A percentile compares a stretch with the other conserved stretches of the same genome.
phyloP scores from a whole-genome alignment of 2,329 filamentous ascomycete species.

The Curvularia spicifera region DNA sequence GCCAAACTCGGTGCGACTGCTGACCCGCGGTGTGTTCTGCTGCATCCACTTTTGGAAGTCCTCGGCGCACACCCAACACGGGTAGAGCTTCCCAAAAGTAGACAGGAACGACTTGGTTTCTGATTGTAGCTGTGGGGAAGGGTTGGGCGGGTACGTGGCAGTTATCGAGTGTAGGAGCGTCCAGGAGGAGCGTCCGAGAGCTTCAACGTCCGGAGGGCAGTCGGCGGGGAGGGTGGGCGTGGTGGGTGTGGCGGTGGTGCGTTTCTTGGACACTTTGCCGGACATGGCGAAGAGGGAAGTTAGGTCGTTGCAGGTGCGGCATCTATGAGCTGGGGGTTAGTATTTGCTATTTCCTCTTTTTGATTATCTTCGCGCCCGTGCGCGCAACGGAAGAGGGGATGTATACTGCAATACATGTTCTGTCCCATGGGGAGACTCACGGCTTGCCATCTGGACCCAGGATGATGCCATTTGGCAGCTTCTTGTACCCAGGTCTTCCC shows the following conservation, averaged over 20 bases:
- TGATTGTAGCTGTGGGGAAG: conserved; percentile 71
- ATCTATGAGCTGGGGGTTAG: conserved; percentile 56
- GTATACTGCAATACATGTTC: neutral
- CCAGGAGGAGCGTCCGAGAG: conserved; percentile 87
- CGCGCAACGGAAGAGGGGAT: neutral
- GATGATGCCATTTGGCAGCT: conserved; percentile 73
- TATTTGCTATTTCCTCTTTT: neutral
- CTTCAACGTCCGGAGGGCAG: conserved; percentile 90
- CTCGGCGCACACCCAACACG: conserved; percentile 93
- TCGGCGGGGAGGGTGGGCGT: conserved; percentile 59
- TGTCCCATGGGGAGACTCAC: conserved; percentile 59
- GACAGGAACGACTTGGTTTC: conserved; percentile 80
- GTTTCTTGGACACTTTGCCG: conserved; percentile 41
- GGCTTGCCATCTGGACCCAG: conserved; percentile 84
- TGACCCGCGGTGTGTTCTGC: conserved; percentile 69
- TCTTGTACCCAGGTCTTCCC: conserved; percentile 52
- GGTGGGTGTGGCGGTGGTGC: conserved; percentile 42
- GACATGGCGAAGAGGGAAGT: conserved; percentile 66
- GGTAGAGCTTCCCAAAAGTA: conserved; percentile 85
- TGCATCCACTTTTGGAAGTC: conserved; percentile 86
- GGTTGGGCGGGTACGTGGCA: conserved; percentile 78
- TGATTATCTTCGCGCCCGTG: neutral
- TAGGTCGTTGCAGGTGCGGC: conserved; percentile 72
- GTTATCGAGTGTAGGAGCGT: conserved; percentile 92
- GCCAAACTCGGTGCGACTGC: conserved; percentile 72